Conservation (phyloP, 345 rosid species). For the Lepidium aucheri region DNA sequence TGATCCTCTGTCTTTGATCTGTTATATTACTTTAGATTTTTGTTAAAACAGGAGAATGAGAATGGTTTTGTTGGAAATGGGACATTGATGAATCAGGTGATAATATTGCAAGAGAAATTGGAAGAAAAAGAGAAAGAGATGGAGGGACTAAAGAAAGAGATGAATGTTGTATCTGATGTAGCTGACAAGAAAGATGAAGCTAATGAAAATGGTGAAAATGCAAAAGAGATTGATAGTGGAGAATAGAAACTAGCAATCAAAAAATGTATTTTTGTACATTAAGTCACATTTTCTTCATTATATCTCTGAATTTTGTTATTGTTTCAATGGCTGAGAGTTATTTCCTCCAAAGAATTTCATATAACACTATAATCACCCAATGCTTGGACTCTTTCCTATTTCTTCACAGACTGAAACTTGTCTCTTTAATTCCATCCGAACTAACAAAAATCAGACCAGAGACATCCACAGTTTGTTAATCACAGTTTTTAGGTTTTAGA, state of each 20-base stretch:
- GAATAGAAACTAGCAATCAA: conserved; percentile 13
- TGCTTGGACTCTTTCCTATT: too few relatives aligned
- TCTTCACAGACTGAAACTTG: too few relatives aligned
- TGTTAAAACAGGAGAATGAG: background rate
- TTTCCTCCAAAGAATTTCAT: too few relatives aligned
- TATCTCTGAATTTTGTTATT: background rate
- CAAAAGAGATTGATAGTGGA: conserved; percentile 26
- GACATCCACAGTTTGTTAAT: too few relatives aligned
- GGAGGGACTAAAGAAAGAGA: conserved; percentile 36
- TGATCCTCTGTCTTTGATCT: background rate
- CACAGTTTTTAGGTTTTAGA: too few relatives aligned
- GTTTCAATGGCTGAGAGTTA: too few relatives aligned
- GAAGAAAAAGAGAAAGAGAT: conserved; percentile 60
- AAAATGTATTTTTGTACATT: conserved; percentile 9
- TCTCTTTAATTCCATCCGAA: too few relatives aligned
- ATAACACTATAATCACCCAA: too few relatives aligned
- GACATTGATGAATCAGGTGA: conserved; percentile 38
- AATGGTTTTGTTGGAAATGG: background rate
- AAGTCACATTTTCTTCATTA: conserved; percentile 7
- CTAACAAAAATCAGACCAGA: too few relatives aligned
- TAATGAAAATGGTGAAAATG: conserved; percentile 25
- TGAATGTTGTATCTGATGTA: conserved; percentile 28
- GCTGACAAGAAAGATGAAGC: conserved; percentile 22
- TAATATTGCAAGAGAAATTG: conserved; percentile 58
- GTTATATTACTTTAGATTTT: background rate